Base-by-base conservation (phyloP, 768 basidiomycete species). In the Lactarius vividus region DNA sequence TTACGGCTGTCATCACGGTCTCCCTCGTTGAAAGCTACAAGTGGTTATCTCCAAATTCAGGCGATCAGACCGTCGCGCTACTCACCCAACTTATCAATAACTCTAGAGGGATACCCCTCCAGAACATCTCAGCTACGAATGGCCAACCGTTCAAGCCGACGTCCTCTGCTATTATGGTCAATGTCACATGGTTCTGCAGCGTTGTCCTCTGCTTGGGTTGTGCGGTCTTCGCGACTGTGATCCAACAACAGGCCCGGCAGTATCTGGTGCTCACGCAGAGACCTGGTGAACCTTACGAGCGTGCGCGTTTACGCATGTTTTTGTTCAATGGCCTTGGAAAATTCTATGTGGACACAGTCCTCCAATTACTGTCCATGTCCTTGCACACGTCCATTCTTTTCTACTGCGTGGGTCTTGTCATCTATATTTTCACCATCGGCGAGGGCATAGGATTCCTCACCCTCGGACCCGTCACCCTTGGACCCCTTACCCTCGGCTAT, bases 1-100 rank as follows among this genome's bases (percentile, higher is more conserved):
- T 68, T 35, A 61, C 68, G 8, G 66, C 68, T 5, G 37, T 29
- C 44, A 40, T 67, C 35, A 49, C 67, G 0, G 54, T 39, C 8
- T 61, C 66, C 42, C 26, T 68, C 8, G 54, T 62, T 10, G 67
- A 67, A 33, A 44, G 65, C 23, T 66, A 57, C 56, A 66, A 68
- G 46, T 26, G 18, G 16, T 18, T 68, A 23, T 44, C 37, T 56
- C 65, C 59, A 4, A 20, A 67, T 40, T 10, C 60, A 1, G 31
- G 35, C 3, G 49, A 67, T 40, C 26, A 7, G 11, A 31, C 33
- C 3, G 29, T 44, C 15, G 20, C 13, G 3, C n/a, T 57, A 16
- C 67, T 69, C 11, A 11, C 28, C 0, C 65, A 68, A 53, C 55
- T 68, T 29, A 28, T 37, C 18, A 37, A 46, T 4, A 39, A 54